Base-by-base conservation (phyloP, 345 rosid genomes). In the Gossypium longicalyx region DNA sequence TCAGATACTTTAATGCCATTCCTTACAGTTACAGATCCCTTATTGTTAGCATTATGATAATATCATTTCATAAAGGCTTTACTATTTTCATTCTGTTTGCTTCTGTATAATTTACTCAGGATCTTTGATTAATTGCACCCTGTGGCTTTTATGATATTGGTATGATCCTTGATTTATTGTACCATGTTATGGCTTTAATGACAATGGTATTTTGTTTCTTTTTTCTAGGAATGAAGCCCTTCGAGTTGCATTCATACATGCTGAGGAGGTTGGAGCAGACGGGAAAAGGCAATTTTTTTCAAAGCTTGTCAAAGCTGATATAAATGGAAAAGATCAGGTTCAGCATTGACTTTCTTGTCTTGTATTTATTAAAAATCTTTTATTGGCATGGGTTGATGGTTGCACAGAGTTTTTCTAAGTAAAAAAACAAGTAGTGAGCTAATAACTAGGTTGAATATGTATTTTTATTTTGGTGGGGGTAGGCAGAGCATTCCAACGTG, bases 251-350 rank as follows among this genome's bases (percentile, higher is more conserved):
- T 95, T 89, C 85, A 95, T 95, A 80, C 98, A 95, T 76, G 87
- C 77, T 65, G 98, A 95, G 87, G 98, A 95, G 81, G 87, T 71
- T 54, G 25, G 68, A 9, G 76, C 82, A 57, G 90, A 86, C 63
- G 98, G 97, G 67, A 85, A 78, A 61, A 91, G 81, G 74, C 89
- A 87, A 74, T 95, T 80, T 71, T 90, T 85, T 80, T 95, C 99
- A 41, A 95, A 93, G 84, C 94, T 95, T 67, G 98, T 95, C 52
- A 95, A 95, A 85, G 99, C 96, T 78, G 99, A 95, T 85, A 83
- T 90, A 77, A 85, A 95, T 79, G 99, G 99, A 88, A 95, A 95
- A 86, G 99, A 95, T 89, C 94, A 95, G 98, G 99, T 91, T 70
- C 2, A 44, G 3, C 25, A 57, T 57, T 29, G 23, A 54, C 41